Conservation (phyloP, 2,329 filamentous ascomycete species). For the Botrytis fabae region DNA sequence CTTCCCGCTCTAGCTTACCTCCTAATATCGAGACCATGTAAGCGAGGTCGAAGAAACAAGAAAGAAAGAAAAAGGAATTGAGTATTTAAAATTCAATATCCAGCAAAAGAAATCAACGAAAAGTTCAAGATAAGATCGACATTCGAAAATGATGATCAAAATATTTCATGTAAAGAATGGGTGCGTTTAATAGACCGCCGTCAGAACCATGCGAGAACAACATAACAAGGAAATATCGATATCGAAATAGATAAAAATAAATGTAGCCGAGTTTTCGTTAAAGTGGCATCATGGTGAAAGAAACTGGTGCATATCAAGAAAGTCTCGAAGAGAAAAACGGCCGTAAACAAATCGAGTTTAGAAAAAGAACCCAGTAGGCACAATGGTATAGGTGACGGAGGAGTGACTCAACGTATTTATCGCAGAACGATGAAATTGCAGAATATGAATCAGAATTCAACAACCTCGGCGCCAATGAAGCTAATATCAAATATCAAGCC, state of each 20-base stretch:
- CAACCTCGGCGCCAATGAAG: too few species aligned
- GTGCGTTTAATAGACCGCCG: neutral
- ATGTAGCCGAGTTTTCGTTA: neutral
- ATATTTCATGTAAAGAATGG: neutral
- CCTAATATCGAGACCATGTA: neutral
- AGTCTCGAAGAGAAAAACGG: rapidly evolving
- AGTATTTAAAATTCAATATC: neutral
- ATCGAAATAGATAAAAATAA: neutral
- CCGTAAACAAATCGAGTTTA: neutral
- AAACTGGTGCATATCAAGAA: neutral
- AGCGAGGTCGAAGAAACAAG: neutral
- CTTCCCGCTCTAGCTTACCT: neutral
- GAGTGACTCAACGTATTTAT: too few species aligned
- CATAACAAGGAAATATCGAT: neutral
- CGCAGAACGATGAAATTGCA: too few species aligned
- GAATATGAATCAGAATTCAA: too few species aligned
- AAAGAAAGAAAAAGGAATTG: too few species aligned
- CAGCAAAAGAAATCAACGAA: neutral
- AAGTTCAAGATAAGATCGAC: neutral
- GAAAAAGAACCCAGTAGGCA: neutral
- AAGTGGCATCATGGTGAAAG: neutral
- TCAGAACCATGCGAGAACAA: neutral
- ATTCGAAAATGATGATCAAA: neutral
- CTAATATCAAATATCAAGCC: too few species aligned
- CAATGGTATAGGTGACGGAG: too few species aligned